Conservation (phyloP, 177 flowering plant species). For the Vitis hybrid region DNA sequence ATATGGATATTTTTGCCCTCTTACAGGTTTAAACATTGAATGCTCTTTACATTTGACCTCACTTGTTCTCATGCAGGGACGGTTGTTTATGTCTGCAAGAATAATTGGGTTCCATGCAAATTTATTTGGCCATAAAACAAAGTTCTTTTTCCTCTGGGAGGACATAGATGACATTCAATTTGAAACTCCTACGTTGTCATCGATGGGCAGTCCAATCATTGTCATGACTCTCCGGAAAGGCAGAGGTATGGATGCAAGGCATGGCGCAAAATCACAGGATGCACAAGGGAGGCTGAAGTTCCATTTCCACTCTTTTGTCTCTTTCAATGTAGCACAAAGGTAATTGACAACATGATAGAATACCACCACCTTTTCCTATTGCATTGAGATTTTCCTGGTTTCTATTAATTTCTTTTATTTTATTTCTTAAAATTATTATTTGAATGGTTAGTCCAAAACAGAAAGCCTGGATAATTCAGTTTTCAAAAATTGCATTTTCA, state of each 20-base stretch:
- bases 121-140: slow-evolving; percentile 87
- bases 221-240: slow-evolving; percentile 69
- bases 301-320: slow-evolving; percentile 91
- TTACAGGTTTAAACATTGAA: background rate
- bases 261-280: slow-evolving; percentile 85
- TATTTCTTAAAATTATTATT: background rate
- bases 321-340: slow-evolving; percentile 80
- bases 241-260: slow-evolving; percentile 85
- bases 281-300: slow-evolving; percentile 88
- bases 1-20: background rate
- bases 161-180: slow-evolving; percentile 89
- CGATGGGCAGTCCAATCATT: slow-evolving; percentile 90
- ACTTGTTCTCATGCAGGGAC: slow-evolving; percentile 58
- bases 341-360: slow-evolving; percentile 21
- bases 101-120: slow-evolving; percentile 87
- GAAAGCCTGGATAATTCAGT: no score
- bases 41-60: background rate
- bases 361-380: no score
- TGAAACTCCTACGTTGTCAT: slow-evolving; percentile 62
- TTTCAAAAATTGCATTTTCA: no score
- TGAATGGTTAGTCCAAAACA: no score
- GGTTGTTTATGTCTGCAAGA: slow-evolving; percentile 86
- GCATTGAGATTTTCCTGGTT: background rate
- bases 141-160: slow-evolving; percentile 93
- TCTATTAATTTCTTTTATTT: background rate